These are phyloP conservation scores for Helotiales sp. DNA, from an alignment of 2,329 filamentous ascomycete species.

Conservation along the genomic window DNA sequence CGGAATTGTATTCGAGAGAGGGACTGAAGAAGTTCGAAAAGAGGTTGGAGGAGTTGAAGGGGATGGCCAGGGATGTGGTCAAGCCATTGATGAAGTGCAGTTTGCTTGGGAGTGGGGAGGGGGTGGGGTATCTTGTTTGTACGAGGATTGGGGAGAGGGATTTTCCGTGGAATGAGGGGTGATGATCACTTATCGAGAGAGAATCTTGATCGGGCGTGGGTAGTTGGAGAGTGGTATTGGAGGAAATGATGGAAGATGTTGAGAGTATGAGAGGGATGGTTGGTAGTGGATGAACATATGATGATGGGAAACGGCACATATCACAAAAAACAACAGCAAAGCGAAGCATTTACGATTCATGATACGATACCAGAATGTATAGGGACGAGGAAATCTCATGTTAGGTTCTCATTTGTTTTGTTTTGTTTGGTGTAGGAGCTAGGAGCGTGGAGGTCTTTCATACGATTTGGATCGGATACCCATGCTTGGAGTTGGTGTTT, in stretches of 20 bases:
- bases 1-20: constrained; percentile 83
- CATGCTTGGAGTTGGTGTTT: not conserved
- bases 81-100: constrained; percentile 83
- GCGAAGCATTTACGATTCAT: not conserved
- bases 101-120: constrained; percentile 70
- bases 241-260: not conserved
- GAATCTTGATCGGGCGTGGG: too few relatives aligned
- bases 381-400: not conserved
- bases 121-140: constrained; percentile 64
- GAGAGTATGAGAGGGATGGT: not conserved
- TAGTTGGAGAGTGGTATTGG: too few relatives aligned
- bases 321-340: not conserved
- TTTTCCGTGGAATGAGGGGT: constrained; percentile 56
- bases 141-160: constrained; percentile 61
- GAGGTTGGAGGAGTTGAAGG: constrained; percentile 85
- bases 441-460: not conserved
- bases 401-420: not conserved
- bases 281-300: not conserved
- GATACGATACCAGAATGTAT: not conserved
- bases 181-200: too few relatives aligned
- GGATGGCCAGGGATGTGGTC: constrained; percentile 77
- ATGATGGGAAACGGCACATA: not conserved
- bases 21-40: constrained; percentile 83
- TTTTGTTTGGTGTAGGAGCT: not conserved
- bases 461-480: not conserved